Percentiles rank a stretch among this genome's conserved stretches.
These are phyloP conservation scores for Ogataea paradorogensis DNA, from an alignment of 805 yeast genomes.

Conservation along the genomic window DNA sequence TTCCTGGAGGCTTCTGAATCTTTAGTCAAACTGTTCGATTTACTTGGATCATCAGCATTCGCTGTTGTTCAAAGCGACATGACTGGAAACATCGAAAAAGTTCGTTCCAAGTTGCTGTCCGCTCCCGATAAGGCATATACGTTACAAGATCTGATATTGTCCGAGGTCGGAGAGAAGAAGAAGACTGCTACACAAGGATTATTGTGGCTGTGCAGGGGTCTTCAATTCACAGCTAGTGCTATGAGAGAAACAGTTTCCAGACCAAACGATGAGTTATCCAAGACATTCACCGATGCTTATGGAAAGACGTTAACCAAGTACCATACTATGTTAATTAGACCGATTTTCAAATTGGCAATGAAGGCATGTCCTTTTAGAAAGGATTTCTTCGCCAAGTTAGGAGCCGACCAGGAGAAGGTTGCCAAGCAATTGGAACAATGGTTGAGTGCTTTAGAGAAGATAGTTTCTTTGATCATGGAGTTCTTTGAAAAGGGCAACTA, in stretches of 20 bases:
- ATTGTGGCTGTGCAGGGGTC: slow-evolving; percentile 82
- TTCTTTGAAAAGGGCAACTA: slow-evolving; percentile 79
- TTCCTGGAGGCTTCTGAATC: slow-evolving; percentile 85
- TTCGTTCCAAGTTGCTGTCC: slow-evolving; percentile 61
- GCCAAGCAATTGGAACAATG: slow-evolving; percentile 61
- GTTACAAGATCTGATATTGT: slow-evolving; percentile 71
- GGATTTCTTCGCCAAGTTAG: slow-evolving; percentile 80
- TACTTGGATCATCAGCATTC: slow-evolving; percentile 83
- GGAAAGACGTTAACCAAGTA: slow-evolving; percentile 73
- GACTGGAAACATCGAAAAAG: slow-evolving; percentile 80
- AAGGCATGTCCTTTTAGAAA: slow-evolving; percentile 90
- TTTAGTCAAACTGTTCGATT: slow-evolving; percentile 75
- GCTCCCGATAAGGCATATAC: slow-evolving; percentile 65
- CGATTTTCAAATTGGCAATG: slow-evolving; percentile 91
- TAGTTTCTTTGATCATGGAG: slow-evolving; percentile 68
- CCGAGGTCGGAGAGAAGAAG: slow-evolving; percentile 64
- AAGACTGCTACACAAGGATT: slow-evolving; percentile 89
- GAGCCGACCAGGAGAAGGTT: slow-evolving; percentile 70
- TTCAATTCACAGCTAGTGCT: slow-evolving; percentile 87
- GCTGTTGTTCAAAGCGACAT: slow-evolving; percentile 82
- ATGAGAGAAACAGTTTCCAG: slow-evolving; percentile 73
- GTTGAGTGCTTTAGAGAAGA: slow-evolving; percentile 72
- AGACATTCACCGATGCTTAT: slow-evolving; percentile 83
- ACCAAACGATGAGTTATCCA: slow-evolving; percentile 63
- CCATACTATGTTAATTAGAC: slow-evolving; percentile 79